These are phyloP conservation scores for Nelumbo lutea DNA, from an alignment of 164 flowering plant species.

Conservation along the genomic window DNA sequence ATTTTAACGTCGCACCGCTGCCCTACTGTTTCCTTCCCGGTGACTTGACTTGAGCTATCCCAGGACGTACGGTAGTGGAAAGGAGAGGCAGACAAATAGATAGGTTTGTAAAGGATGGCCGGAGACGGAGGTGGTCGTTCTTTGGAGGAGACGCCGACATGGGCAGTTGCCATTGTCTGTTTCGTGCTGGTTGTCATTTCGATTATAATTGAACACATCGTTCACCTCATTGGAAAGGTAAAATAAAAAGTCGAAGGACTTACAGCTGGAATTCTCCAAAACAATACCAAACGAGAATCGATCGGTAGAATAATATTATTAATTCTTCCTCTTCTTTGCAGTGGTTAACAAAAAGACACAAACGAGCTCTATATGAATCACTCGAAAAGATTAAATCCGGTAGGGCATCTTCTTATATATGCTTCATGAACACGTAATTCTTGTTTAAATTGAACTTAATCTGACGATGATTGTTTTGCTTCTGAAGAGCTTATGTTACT, in stretches of 20 bases:
- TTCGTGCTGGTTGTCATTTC: conserved; percentile 27
- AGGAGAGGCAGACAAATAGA: no score
- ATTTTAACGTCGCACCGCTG: no score
- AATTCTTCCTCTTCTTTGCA: conserved; percentile 5
- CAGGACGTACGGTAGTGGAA: no score
- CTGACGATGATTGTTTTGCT: conserved; percentile 1
- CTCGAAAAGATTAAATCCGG: conserved; percentile 54
- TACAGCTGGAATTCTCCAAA: no score
- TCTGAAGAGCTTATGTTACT: conserved; percentile 41
- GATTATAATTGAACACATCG: conserved; percentile 24
- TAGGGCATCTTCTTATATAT: not conserved
- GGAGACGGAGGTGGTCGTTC: conserved; percentile 8
- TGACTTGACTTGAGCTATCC: no score
- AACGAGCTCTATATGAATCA: conserved; percentile 43
- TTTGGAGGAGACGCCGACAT: conserved; percentile 33
- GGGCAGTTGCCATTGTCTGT: conserved; percentile 38
- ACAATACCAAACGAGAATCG: no score
- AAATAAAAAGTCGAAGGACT: no score
- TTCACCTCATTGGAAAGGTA: conserved; percentile 33
- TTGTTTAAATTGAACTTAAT: not conserved
- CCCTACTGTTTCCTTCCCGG: no score
- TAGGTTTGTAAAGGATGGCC: conserved; percentile 21
- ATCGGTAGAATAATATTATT: not conserved
- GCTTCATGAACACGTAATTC: no score
- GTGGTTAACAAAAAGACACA: conserved; percentile 38